A percentile compares a stretch with the other conserved stretches of the same genome.
These are phyloP conservation scores for Ustanciosporium gigantosporum DNA, from an alignment of 1,284 basidiomycete species.

Conservation along the genomic window DNA sequence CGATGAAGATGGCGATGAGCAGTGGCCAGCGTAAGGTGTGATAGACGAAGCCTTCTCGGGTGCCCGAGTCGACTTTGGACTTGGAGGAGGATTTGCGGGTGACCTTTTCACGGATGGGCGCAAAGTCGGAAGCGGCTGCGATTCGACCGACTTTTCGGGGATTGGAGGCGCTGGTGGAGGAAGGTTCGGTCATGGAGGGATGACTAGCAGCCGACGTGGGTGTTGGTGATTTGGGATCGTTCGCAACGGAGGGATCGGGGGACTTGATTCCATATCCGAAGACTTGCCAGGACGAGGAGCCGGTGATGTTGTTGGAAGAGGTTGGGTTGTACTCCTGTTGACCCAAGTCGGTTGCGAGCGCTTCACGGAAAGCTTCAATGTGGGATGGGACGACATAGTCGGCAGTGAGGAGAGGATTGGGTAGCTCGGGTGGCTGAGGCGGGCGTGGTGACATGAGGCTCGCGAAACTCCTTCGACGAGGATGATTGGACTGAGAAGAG, in stretches of 20 bases:
- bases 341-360: slow-evolving; percentile 44
- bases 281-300: slow-evolving; percentile 27
- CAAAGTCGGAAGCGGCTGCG: slow-evolving; percentile 57
- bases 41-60: slow-evolving; percentile 54
- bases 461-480: no score
- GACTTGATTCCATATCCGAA: slow-evolving; percentile 29
- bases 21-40: slow-evolving; percentile 53
- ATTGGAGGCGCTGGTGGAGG: slow-evolving; percentile 27
- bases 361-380: slow-evolving; percentile 49
- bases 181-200: slow-evolving; percentile 15
- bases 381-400: slow-evolving; percentile 39
- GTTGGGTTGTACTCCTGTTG: slow-evolving; percentile 44
- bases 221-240: slow-evolving; percentile 16
- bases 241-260: slow-evolving; percentile 7
- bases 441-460: no score
- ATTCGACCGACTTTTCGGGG: slow-evolving; percentile 46
- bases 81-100: slow-evolving; percentile 16
- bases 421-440: no score
- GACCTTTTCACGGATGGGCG: slow-evolving; percentile 54
- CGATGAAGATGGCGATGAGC: slow-evolving; percentile 74
- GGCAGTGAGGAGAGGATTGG: slow-evolving; percentile 45
- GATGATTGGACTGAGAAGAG: no score
- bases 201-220: no score
- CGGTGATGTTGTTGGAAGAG: slow-evolving; percentile 20
- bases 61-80: slow-evolving; percentile 36